These are phyloP conservation scores for Leccinellum rugosiceps DNA, from an alignment of 768 basidiomycete species.

Conservation along the genomic window DNA sequence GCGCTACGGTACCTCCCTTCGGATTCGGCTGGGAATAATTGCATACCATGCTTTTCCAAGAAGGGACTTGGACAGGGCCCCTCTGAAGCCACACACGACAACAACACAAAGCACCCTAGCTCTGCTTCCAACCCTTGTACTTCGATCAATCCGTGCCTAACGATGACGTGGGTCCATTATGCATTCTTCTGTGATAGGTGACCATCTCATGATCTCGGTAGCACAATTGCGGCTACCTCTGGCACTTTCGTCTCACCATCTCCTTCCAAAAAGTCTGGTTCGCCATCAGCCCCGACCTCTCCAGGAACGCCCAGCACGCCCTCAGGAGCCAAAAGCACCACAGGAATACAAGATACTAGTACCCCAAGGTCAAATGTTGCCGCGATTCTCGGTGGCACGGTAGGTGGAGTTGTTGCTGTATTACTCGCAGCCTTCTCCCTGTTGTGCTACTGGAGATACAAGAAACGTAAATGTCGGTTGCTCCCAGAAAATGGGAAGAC, in stretches of 20 bases:
- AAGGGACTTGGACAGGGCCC: not conserved
- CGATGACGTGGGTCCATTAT: not conserved
- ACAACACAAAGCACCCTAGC: not conserved
- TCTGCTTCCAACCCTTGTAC: too few species aligned
- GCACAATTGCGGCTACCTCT: not conserved
- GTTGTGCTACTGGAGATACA: constrained; percentile 2
- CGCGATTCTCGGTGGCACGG: constrained; percentile 9
- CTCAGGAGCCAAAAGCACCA: not conserved
- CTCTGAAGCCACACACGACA: not conserved
- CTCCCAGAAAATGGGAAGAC: not conserved
- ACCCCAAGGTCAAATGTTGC: not conserved
- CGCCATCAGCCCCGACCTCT: not conserved
- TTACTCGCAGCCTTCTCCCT: not conserved
- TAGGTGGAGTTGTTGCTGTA: constrained; percentile 3
- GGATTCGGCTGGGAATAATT: not conserved
- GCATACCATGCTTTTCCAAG: not conserved
- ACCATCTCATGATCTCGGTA: not conserved
- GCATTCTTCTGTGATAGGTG: not conserved
- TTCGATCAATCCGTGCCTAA: too few species aligned
- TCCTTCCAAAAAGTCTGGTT: not conserved
- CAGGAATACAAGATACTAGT: not conserved
- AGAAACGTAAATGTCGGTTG: not conserved
- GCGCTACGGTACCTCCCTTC: not conserved
- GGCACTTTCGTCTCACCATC: not conserved
- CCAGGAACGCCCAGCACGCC: not conserved